Base-by-base conservation (phyloP, 768 basidiomycete species). In the Rubroboletus pulcherrimus region DNA sequence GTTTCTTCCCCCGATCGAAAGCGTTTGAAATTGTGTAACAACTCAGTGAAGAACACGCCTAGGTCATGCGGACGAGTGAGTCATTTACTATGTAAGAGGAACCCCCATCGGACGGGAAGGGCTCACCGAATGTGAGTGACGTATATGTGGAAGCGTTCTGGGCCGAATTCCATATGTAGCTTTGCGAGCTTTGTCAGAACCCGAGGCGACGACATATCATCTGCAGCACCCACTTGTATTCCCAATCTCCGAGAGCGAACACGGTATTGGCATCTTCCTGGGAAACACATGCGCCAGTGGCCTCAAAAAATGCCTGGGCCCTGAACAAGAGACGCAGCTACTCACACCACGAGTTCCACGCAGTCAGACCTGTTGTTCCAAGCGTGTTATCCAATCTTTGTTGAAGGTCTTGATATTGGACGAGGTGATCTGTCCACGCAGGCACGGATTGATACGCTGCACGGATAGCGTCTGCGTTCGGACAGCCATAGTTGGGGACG, bases 241-340 rank as follows among this genome's bases (percentile, higher is more conserved):
- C 83, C 81, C 81, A 85, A 55, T 81, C 81, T 0, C 82, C 83
- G 5, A 83, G 73, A 19, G 80, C 75, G 59, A 78, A 85, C 3
- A 83, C 81, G 0, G 74, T 75, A 53, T 79, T 61, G 11, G 82
- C 81, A 46, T 81, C 78, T 29, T 68, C 70, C 24, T 71, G 67
- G 2, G 74, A 69, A 26, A 81, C 72, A 55, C 79, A 81, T 0
- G 62, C 63, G 4, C 76, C 75, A 4, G 65, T 70, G 10, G 66
- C 10, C 29, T 58, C 33, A 29, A n/a, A 26, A 29, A 12, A 21
- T 30, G 38, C 5, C 9, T 19, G 19, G 5, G 4, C 5, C 12
- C 12, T 1, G 40, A 19, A 41, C 34, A n/a, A 47, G 35, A 17
- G 29, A 49, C n/a, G 29, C 2, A 30, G 35, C 37, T 24, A 66